Evolutionary conservation across 176 grass and related monocot species (phyloP), one percentile per base, ranked within the genome.

Genomic region (Secale cereale): DNA sequence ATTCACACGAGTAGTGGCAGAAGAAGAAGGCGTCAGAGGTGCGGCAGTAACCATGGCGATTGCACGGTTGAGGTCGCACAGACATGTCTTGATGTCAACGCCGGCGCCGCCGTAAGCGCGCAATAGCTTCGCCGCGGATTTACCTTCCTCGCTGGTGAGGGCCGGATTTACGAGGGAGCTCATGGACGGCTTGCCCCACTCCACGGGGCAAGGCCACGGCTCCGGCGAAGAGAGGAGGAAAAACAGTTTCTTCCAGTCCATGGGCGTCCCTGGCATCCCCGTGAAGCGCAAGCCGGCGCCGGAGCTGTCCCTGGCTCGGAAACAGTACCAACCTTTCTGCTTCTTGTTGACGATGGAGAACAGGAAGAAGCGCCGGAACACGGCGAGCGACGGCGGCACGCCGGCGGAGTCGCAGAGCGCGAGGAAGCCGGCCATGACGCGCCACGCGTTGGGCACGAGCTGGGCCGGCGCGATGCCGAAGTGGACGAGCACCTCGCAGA

Each of bases 401-500:
- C 70, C 40, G 40, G 17, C 14, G 40, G 40, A 10, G 40, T 26
- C 15, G 4, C 70, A 48, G 40, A 74, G 70, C 70, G 15, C 70
- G 40, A 74, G 70, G 70, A 27, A 74, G 3, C 70, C 70, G 3
- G 23, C 1, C 70, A 74, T 48, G 70, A 19, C 6, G 2, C 70
- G 69, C 69, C 69, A 72, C n/a, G 12, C 69, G 37, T 72, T 72
- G 37, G 69, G 69, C 69, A 27, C 1, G 69, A 72, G 69, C 69
- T 72, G 69, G n/a, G 37, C n/a, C 37, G 37, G 69, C 69, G 69
- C 69, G 69, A 72, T 45, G 37, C 37, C n/a, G 69, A 45, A 72
- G 69, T 72, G 69, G 11, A 20, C 10, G 37, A 72, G 37, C 69
- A 45, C 69, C 69, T 72, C 12, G 69, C 69, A 72, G n/a, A 26